Percentiles rank a stretch among this genome's conserved stretches.
Evolutionary conservation across 352 stramenopile genomes (phyloP).

Genomic region (Pythium diclinum): DNA sequence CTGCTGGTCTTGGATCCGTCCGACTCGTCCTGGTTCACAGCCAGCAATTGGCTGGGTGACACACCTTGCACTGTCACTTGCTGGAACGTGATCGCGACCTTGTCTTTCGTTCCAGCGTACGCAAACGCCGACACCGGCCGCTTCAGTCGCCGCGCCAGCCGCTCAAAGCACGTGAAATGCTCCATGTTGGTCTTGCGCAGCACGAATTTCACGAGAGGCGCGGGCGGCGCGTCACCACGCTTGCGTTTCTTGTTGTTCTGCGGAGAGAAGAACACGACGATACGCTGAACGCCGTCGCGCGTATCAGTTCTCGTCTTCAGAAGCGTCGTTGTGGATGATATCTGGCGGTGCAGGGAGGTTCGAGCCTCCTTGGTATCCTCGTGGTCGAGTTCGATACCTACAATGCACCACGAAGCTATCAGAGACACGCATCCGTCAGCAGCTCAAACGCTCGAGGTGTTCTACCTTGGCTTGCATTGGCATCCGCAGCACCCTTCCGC

Average conservation of each 20-base stretch:
- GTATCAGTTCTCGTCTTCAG: conserved; percentile 68
- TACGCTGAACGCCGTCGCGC: conserved; percentile 35
- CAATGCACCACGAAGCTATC: background rate
- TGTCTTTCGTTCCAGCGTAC: conserved; percentile 77
- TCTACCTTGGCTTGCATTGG: conserved; percentile 34
- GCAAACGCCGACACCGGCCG: conserved; percentile 52
- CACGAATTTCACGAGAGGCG: conserved; percentile 58
- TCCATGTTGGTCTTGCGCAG: conserved; percentile 75
- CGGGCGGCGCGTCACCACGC: conserved; percentile 36
- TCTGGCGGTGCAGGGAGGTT: conserved; percentile 56
- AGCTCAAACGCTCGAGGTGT: background rate
- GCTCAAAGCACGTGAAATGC: conserved; percentile 71
- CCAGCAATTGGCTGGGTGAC: conserved; percentile 38
- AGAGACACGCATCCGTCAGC: background rate
- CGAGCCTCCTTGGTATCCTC: conserved; percentile 62
- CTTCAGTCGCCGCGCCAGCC: conserved; percentile 39
- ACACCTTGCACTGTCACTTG: conserved; percentile 55
- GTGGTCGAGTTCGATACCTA: conserved; percentile 55
- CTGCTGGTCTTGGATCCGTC: background rate
- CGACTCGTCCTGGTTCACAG: conserved; percentile 26
- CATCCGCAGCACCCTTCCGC: conserved; percentile 45
- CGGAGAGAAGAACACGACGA: conserved; percentile 61
- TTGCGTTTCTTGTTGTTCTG: conserved; percentile 74
- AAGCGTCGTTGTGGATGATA: conserved; percentile 49
- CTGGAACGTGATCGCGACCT: conserved; percentile 66